A percentile compares a stretch with the other conserved stretches of the same genome.
phyloP scores from a whole-genome alignment of 2,329 filamentous ascomycete species.

The Fusarium clavum region DNA sequence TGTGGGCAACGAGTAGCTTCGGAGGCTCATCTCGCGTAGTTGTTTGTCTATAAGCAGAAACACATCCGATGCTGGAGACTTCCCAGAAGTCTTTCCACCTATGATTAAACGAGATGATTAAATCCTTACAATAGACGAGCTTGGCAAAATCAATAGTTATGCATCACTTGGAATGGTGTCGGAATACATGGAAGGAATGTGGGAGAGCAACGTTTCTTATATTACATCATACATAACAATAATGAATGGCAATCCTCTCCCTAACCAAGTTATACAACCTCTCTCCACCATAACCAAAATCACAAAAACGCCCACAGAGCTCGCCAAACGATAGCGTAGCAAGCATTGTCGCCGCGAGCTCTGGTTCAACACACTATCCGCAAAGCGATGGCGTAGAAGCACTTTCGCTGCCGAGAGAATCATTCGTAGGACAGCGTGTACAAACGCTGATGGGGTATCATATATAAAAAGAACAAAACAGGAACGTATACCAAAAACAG shows the following conservation, averaged over 20 bases:
- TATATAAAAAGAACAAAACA: constrained; percentile 45
- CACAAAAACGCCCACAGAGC: constrained; percentile 60
- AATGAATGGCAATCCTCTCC: neutral
- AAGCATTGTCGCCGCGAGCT: constrained; percentile 64
- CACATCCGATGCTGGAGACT: neutral
- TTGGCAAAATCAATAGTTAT: neutral
- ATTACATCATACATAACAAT: constrained; percentile 4
- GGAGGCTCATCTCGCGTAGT: neutral
- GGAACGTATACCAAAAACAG: constrained; percentile 34
- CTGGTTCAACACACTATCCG: constrained; percentile 65
- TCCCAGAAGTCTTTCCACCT: neutral
- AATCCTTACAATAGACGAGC: neutral
- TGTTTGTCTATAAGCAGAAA: neutral
- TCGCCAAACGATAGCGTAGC: constrained; percentile 62
- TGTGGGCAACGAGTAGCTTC: neutral
- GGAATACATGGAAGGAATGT: neutral
- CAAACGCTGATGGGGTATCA: constrained; percentile 61
- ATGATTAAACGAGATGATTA: neutral
- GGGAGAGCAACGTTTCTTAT: constrained; percentile 34
- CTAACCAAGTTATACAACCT: neutral
- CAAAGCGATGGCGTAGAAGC: constrained; percentile 65
- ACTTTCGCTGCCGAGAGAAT: constrained; percentile 64
- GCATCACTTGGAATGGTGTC: no score
- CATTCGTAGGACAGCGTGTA: constrained; percentile 58
- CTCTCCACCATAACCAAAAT: constrained; percentile 1